These are phyloP conservation scores for Russula sp. DNA, from an alignment of 768 basidiomycete genomes.

Conservation along the genomic window DNA sequence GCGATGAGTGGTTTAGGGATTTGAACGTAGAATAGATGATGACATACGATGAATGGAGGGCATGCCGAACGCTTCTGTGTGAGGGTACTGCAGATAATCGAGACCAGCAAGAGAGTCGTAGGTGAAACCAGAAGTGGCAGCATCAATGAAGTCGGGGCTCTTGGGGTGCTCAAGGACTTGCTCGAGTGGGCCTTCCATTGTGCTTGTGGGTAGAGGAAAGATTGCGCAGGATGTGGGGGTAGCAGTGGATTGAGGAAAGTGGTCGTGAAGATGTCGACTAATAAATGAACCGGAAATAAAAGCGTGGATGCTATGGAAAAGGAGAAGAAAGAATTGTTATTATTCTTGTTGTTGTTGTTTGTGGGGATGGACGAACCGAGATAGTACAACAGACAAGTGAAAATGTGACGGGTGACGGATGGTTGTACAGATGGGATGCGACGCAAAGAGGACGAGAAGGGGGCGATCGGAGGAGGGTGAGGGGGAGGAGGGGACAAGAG, in stretches of 20 bases:
- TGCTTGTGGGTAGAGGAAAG: constrained; percentile 20
- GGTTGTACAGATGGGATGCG: constrained; percentile 25
- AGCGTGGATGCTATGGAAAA: constrained; percentile 15
- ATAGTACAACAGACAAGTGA: constrained; percentile 24
- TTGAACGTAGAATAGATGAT: constrained; percentile 2
- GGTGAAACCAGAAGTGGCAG: constrained; percentile 31
- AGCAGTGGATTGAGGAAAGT: constrained; percentile 12
- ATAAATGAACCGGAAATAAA: constrained; percentile 25
- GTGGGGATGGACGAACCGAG: constrained; percentile 20
- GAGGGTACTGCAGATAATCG: constrained; percentile 65
- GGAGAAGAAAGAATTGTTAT: neutral
- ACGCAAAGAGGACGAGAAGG: constrained; percentile 23
- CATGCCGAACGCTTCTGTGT: constrained; percentile 50
- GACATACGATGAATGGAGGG: constrained; percentile 54
- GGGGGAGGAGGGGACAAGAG: constrained; percentile 22
- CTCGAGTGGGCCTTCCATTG: constrained; percentile 43
- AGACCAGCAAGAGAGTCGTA: constrained; percentile 41
- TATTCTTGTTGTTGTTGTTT: constrained; percentile 2
- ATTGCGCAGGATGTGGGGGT: constrained; percentile 1
- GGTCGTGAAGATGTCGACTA: constrained; percentile 23
- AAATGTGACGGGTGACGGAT: constrained; percentile 33
- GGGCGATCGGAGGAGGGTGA: constrained; percentile 25
- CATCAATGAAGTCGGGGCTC: constrained; percentile 45
- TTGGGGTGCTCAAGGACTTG: constrained; percentile 44
- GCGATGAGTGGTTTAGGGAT: constrained; percentile 14